phyloP scores from a whole-genome alignment of 495 filamentous ascomycete genomes.

The Patellaria atrata region DNA sequence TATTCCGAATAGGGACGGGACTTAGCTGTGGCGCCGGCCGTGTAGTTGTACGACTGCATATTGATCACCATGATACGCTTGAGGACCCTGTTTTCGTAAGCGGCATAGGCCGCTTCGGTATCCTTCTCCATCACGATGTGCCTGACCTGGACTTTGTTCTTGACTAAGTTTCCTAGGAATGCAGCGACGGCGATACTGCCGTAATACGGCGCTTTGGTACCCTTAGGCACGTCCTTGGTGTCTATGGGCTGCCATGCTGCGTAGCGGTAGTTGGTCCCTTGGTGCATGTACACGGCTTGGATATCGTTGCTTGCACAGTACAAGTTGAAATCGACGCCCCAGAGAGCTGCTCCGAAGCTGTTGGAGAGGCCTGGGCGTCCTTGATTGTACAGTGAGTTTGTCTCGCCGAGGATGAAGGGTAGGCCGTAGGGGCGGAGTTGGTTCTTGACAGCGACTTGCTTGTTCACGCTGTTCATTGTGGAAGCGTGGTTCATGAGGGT shows the following conservation, averaged over 20 bases:
- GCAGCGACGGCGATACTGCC: constrained; percentile 47
- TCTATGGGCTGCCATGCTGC: constrained; percentile 44
- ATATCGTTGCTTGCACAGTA: constrained; percentile 43
- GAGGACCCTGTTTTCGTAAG: constrained; percentile 35
- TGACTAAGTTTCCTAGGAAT: constrained; percentile 33
- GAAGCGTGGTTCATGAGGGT: constrained; percentile 54
- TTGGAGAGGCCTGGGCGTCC: constrained; percentile 50
- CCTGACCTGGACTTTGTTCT: constrained; percentile 24
- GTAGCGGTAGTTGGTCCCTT: constrained; percentile 49
- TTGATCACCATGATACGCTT: constrained; percentile 43
- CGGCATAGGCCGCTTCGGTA: constrained; percentile 43
- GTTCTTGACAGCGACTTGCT: constrained; percentile 21
- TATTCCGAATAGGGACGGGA: constrained; percentile 30
- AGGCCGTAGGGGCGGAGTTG: constrained; percentile 20
- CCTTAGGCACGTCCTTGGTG: constrained; percentile 37
- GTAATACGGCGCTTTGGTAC: constrained; percentile 55
- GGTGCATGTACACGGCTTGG: constrained; percentile 50
- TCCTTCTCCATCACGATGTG: constrained; percentile 32
- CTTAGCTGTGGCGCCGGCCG: constrained; percentile 20
- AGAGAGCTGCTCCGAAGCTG: constrained; percentile 56
- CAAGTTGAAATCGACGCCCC: constrained; percentile 53
- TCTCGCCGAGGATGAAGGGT: constrained; percentile 51
- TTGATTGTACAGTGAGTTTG: constrained; percentile 50
- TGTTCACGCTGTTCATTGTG: constrained; percentile 35
- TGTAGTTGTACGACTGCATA: constrained; percentile 46